Evolutionary conservation across 192 early-diverging fungal genomes (phyloP).

Genomic region (Coemansia sp.): DNA sequence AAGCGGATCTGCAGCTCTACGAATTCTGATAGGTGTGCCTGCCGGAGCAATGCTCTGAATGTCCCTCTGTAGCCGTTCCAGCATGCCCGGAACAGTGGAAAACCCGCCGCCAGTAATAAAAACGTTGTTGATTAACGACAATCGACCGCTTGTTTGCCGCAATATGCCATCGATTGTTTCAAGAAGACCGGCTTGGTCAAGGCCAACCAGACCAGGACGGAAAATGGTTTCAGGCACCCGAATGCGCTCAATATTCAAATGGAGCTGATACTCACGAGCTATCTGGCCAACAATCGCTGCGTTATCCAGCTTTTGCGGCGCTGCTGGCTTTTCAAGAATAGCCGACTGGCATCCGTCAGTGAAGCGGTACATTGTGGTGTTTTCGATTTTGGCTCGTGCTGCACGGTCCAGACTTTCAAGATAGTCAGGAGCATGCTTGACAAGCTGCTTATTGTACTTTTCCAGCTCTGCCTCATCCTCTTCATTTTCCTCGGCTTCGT

Average conservation of each 20-base stretch:
- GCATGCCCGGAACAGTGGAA: slow-evolving; percentile 59
- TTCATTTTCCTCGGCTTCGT: slow-evolving; percentile 78
- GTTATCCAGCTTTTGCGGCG: slow-evolving; percentile 36
- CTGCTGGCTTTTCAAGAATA: slow-evolving; percentile 61
- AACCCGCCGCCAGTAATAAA: slow-evolving; percentile 80
- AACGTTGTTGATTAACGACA: slow-evolving; percentile 54
- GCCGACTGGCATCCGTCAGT: slow-evolving; percentile 57
- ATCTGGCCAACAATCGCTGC: slow-evolving; percentile 40
- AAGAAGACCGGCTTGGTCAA: slow-evolving; percentile 85
- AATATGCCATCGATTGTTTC: slow-evolving; percentile 72
- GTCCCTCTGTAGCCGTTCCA: slow-evolving; percentile 61
- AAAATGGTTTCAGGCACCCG: slow-evolving; percentile 89
- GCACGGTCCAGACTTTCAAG: slow-evolving; percentile 69
- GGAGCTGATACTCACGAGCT: slow-evolving; percentile 74
- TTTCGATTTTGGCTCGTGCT: slow-evolving; percentile 61
- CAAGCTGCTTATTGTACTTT: slow-evolving; percentile 69
- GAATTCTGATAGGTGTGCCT: slow-evolving; percentile 56
- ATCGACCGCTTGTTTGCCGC: slow-evolving; percentile 25
- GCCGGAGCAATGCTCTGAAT: slow-evolving; percentile 65
- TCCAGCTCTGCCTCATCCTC: slow-evolving; percentile 66
- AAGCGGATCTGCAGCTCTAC: slow-evolving; percentile 66
- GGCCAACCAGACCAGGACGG: slow-evolving; percentile 79
- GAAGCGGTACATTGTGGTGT: slow-evolving; percentile 72
- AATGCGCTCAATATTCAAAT: slow-evolving; percentile 87
- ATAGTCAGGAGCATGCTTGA: slow-evolving; percentile 73